Evolutionary conservation across 768 basidiomycete genomes (phyloP).

Genomic region (Cystobasidium onofrii): DNA sequence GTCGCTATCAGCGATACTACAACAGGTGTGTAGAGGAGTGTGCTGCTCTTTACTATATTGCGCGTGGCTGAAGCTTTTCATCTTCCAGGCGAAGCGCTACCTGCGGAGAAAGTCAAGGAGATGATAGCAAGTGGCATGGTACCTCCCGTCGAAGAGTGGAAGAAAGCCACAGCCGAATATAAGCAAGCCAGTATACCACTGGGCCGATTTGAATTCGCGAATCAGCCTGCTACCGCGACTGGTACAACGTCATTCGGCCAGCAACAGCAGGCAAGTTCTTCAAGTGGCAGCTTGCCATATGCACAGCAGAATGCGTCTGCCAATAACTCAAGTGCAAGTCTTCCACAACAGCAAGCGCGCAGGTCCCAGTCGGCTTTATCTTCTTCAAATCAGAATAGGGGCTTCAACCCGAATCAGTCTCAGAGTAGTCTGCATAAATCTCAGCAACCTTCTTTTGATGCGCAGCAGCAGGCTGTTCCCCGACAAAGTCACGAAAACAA

Average conservation of each 20-base stretch:
- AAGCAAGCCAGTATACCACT: conserved; percentile 92
- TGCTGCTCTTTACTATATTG: background rate
- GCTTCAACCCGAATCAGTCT: background rate
- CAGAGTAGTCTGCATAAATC: background rate
- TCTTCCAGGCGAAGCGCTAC: conserved; percentile 54
- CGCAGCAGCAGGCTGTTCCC: background rate
- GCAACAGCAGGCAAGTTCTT: background rate
- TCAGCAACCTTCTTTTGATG: background rate
- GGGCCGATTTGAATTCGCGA: conserved; percentile 66
- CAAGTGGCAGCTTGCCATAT: background rate
- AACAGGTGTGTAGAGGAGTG: conserved; percentile 52
- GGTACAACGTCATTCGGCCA: background rate
- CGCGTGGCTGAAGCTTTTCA: background rate
- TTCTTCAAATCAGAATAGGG: background rate
- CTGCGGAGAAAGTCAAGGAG: conserved; percentile 55
- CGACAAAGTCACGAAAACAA: background rate
- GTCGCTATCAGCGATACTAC: conserved; percentile 91
- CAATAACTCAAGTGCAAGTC: background rate
- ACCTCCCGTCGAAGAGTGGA: conserved; percentile 98
- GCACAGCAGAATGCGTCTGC: background rate
- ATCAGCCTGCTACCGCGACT: conserved; percentile 7
- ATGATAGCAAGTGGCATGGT: conserved; percentile 81
- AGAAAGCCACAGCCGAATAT: conserved; percentile 85
- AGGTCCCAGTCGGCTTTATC: background rate
- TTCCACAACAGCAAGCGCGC: background rate